These are phyloP conservation scores for Mimosa pudica DNA, from an alignment of 306 rosid species.

Conservation along the genomic window DNA sequence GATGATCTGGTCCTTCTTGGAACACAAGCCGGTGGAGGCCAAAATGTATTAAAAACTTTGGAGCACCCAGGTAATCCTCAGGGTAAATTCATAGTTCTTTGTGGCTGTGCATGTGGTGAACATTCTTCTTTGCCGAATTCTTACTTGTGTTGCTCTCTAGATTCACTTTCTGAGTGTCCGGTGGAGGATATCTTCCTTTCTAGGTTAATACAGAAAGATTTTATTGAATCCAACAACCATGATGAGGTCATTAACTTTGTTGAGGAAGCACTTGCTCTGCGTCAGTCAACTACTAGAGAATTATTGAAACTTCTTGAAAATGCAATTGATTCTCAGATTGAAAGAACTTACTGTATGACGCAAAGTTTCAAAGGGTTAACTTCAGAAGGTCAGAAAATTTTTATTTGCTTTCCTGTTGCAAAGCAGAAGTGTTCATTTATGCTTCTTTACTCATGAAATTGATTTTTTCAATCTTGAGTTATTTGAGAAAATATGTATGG, in stretches of 20 bases:
- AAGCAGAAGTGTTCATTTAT: constrained; percentile 7
- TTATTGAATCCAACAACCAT: constrained; percentile 50
- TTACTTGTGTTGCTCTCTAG: constrained; percentile 51
- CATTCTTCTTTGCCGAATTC: constrained; percentile 1
- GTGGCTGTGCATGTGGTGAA: background rate
- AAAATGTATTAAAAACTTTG: constrained; percentile 51
- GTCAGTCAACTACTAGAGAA: constrained; percentile 59
- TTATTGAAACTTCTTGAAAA: constrained; percentile 63
- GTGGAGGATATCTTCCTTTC: constrained; percentile 84
- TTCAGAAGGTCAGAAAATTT: constrained; percentile 69
- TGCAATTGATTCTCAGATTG: constrained; percentile 54
- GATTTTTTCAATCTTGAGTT: constrained; percentile 23
- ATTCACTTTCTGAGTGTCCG: constrained; percentile 69
- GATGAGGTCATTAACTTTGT: constrained; percentile 50
- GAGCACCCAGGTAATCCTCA: constrained; percentile 48
- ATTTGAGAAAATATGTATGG: constrained; percentile 32
- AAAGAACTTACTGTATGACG: constrained; percentile 49
- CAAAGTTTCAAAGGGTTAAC: constrained; percentile 51
- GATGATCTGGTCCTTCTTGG: constrained; percentile 86
- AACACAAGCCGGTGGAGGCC: constrained; percentile 67
- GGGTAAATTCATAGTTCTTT: constrained; percentile 44
- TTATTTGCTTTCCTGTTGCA: constrained; percentile 33
- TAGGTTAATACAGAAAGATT: constrained; percentile 73
- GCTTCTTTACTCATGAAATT: constrained; percentile 23
- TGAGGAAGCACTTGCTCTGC: constrained; percentile 71